Evolutionary conservation across 2,329 filamentous ascomycete genomes (phyloP).

Genomic region (Calonectria pseudoreteaudii): DNA sequence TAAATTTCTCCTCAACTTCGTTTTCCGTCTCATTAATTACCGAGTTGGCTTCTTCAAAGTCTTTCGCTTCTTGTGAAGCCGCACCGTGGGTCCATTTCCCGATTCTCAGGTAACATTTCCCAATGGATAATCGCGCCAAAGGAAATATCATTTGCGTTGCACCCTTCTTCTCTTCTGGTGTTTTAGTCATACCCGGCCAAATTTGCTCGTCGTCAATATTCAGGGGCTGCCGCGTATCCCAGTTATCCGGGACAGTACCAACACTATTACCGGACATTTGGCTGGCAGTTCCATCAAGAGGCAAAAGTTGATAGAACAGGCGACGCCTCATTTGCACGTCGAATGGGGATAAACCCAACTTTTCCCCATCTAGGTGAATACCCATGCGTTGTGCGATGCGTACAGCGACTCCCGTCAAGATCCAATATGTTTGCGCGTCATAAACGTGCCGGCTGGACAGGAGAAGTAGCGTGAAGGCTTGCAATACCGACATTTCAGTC

Average conservation of each 20-base stretch:
- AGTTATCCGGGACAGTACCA: slow-evolving; percentile 30
- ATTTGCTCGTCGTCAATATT: slow-evolving; percentile 55
- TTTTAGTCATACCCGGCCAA: slow-evolving; percentile 49
- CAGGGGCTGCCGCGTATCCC: slow-evolving; percentile 48
- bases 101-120: background rate
- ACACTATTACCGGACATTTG: slow-evolving; percentile 44
- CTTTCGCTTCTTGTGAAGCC: background rate
- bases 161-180: slow-evolving; percentile 40
- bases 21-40: slow-evolving; percentile 56
- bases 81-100: slow-evolving; percentile 15
- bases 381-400: slow-evolving; percentile 67
- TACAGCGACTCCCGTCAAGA: slow-evolving; percentile 59
- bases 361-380: slow-evolving; percentile 59
- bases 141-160: slow-evolving; percentile 52
- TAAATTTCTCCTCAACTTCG: slow-evolving; percentile 53
- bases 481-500: slow-evolving; percentile 64
- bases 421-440: slow-evolving; percentile 63
- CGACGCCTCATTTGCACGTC: slow-evolving; percentile 67
- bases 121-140: slow-evolving; percentile 34
- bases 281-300: slow-evolving; percentile 48
- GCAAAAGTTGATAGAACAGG: slow-evolving; percentile 65
- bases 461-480: slow-evolving; percentile 64
- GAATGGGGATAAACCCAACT: slow-evolving; percentile 50
- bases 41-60: slow-evolving; percentile 43
- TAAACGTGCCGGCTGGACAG: slow-evolving; percentile 51